Conservation (phyloP, 2,329 filamentous ascomycete genomes). For the Daldinia eschscholtzii region DNA sequence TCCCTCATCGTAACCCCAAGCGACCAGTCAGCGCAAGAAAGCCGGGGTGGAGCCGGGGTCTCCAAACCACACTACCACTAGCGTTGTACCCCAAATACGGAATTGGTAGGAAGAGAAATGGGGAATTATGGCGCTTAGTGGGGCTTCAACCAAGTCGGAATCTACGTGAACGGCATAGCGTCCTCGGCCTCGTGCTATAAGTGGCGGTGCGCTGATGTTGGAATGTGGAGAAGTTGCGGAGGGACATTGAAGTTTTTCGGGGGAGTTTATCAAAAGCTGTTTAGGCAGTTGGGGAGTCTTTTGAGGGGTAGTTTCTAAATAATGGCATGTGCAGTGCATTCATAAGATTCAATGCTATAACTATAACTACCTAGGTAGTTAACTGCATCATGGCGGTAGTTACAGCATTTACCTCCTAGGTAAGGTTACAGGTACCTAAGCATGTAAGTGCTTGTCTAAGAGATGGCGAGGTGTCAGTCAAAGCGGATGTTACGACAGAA, state of each 20-base stretch:
- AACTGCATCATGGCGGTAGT: too few relatives aligned
- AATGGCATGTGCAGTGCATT: background rate
- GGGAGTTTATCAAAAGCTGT: background rate
- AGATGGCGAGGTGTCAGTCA: conserved; percentile 7
- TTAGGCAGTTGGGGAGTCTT: conserved; percentile 1
- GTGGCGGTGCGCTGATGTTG: conserved; percentile 18
- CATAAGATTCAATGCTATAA: too few relatives aligned
- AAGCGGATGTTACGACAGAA: conserved; percentile 17
- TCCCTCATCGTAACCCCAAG: conserved; percentile 12
- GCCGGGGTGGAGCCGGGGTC: conserved; percentile 22
- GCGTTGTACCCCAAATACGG: conserved; percentile 3
- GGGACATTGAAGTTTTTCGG: conserved; percentile 8
- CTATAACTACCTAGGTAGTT: too few relatives aligned
- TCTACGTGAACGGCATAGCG: conserved; percentile 37
- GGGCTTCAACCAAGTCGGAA: conserved; percentile 20
- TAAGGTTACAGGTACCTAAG: background rate
- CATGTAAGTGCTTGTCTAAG: background rate
- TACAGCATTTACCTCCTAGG: too few relatives aligned
- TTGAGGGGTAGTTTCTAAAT: background rate
- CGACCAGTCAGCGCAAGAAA: conserved; percentile 10
- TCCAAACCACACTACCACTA: conserved; percentile 17
- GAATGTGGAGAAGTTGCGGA: conserved; percentile 27
- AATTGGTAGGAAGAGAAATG: conserved; percentile 20
- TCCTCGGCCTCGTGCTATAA: conserved; percentile 5
- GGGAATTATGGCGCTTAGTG: conserved; percentile 20